phyloP scores from a whole-genome alignment of 106 monocot genomes.

The Hemerocallis citrina region DNA sequence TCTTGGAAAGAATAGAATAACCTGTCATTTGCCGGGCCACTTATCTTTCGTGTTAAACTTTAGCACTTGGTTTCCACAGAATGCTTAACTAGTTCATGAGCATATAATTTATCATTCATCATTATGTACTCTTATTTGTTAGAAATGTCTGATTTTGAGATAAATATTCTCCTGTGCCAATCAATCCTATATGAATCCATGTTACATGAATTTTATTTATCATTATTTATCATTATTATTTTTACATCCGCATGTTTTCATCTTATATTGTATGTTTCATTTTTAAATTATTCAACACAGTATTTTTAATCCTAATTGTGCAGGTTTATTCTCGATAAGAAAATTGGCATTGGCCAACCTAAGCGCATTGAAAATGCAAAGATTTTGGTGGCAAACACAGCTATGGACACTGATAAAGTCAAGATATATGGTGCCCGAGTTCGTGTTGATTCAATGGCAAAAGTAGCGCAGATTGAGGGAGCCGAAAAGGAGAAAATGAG shows the following conservation, averaged over 20 bases:
- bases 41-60: no score
- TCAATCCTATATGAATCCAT: no score
- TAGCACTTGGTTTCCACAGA: background rate
- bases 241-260: background rate
- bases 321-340: constrained; percentile 99
- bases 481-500: constrained; percentile 97
- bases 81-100: background rate
- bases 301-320: background rate
- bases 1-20: no score
- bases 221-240: no score
- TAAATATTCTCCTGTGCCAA: no score
- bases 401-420: constrained; percentile 99
- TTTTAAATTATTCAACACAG: background rate
- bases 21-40: no score
- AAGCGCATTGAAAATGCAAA: constrained; percentile 90
- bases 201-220: no score
- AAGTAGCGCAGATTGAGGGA: constrained; percentile 83
- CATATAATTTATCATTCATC: background rate
- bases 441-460: constrained; percentile 96
- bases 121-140: background rate
- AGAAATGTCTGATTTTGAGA: background rate
- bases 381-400: constrained; percentile 96
- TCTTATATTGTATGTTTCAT: background rate
- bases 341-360: constrained; percentile 95
- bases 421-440: constrained; percentile 99